Evolutionary conservation across 371 early-diverging fungal species (phyloP).

Genomic region (Encephalitozoon hellem): DNA sequence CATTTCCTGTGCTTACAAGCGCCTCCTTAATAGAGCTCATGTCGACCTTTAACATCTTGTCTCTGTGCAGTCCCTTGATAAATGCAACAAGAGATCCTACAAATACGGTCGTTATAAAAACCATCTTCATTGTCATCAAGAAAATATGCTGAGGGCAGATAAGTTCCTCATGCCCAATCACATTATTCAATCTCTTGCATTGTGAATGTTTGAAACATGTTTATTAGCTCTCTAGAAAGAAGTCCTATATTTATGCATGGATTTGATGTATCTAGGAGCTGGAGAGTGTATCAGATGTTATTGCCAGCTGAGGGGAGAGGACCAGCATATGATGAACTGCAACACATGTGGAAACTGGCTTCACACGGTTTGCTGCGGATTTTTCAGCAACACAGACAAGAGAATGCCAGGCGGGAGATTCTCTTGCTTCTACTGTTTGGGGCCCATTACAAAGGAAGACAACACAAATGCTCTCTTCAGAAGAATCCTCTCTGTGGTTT

Average conservation of each 20-base stretch:
- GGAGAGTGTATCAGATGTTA: conserved; percentile 25
- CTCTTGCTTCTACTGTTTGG: conserved; percentile 28
- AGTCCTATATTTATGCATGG: background rate
- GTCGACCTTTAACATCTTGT: background rate
- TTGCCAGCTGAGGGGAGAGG: conserved; percentile 17
- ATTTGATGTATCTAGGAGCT: background rate
- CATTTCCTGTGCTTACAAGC: background rate
- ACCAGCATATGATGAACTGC: conserved; percentile 49
- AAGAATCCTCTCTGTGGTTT: conserved; percentile 25
- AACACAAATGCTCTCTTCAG: conserved; percentile 14
- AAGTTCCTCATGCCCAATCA: background rate
- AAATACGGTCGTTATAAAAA: background rate
- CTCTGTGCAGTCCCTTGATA: background rate
- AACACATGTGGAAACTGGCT: conserved; percentile 43
- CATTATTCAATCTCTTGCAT: background rate
- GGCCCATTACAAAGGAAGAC: background rate
- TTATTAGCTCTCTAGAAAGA: background rate
- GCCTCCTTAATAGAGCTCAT: background rate
- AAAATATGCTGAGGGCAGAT: background rate
- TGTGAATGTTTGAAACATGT: background rate
- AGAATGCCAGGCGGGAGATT: conserved; percentile 36
- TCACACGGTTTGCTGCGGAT: conserved; percentile 56
- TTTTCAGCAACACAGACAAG: conserved; percentile 47
- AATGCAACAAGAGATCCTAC: background rate
- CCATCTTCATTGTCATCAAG: background rate